These are phyloP conservation scores for Cadophora malorum DNA, from an alignment of 2,329 filamentous ascomycete species.

Conservation along the genomic window DNA sequence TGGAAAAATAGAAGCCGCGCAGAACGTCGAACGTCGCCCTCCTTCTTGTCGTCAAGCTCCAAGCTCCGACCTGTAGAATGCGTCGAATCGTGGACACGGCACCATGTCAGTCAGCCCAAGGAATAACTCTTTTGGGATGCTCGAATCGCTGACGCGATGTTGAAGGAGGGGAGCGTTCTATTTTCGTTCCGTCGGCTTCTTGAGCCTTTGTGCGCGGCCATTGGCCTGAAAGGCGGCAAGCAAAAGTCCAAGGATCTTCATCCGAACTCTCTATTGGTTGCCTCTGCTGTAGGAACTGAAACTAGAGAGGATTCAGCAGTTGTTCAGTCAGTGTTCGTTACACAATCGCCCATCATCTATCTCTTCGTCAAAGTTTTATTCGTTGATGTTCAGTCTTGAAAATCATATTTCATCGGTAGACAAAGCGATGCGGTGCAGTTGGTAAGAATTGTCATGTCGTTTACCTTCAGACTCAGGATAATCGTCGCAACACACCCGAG, in stretches of 20 bases:
- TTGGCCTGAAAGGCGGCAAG: constrained; percentile 17
- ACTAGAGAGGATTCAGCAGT: constrained; percentile 12
- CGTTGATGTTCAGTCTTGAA: background rate
- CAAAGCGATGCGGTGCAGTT: background rate
- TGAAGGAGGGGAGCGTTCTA: constrained; percentile 11
- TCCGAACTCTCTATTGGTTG: constrained; percentile 14
- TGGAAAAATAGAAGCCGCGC: constrained; percentile 18
- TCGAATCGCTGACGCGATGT: constrained; percentile 16
- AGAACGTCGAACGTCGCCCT: background rate
- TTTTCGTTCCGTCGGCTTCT: constrained; percentile 17
- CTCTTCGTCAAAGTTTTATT: background rate
- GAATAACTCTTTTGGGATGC: background rate
- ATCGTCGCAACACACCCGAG: constrained; percentile 9
- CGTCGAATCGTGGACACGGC: constrained; percentile 1
- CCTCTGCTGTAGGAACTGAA: background rate
- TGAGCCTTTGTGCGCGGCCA: background rate
- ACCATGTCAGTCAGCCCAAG: constrained; percentile 13
- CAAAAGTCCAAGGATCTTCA: constrained; percentile 10
- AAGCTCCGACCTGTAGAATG: constrained; percentile 1
- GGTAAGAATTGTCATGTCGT: background rate
- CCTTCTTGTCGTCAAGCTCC: background rate
- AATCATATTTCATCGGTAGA: background rate
- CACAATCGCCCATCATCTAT: constrained; percentile 9
- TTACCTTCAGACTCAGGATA: constrained; percentile 6
- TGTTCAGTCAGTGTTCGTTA: background rate